Conservation (phyloP, 2,329 filamentous ascomycete genomes). For the Tolypocladium album region DNA sequence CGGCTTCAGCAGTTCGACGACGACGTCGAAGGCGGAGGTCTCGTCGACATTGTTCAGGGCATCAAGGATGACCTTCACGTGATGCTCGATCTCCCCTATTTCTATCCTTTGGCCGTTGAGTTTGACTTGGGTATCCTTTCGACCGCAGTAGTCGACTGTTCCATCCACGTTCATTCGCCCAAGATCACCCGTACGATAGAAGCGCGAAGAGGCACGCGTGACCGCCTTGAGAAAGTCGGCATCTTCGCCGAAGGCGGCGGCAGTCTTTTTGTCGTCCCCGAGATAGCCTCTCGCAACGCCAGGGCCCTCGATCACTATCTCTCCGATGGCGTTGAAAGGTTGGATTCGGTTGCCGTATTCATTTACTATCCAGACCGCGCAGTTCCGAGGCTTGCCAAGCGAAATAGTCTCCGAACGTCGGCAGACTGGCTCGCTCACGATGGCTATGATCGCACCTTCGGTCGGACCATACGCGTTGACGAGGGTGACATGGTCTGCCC, state of each 20-base stretch:
- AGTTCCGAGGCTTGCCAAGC: background rate
- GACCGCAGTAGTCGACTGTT: background rate
- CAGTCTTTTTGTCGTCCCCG: background rate
- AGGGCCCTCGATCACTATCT: slow-evolving; percentile 1
- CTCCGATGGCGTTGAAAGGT: background rate
- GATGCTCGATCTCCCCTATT: slow-evolving; percentile 1
- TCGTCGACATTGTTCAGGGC: background rate
- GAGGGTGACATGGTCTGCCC: slow-evolving; percentile 8
- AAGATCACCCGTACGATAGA: slow-evolving; percentile 1
- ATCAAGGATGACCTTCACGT: background rate
- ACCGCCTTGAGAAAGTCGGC: background rate
- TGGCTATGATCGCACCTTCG: slow-evolving; percentile 8
- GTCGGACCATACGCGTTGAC: slow-evolving; percentile 14
- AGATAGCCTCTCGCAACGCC: slow-evolving; percentile 1
- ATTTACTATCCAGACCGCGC: slow-evolving; percentile 1
- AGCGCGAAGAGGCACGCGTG: background rate
- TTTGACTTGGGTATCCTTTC: slow-evolving; percentile 3
- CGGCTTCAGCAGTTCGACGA: background rate
- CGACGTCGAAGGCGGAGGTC: background rate
- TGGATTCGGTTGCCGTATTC: background rate
- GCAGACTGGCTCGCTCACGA: background rate
- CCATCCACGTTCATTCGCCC: background rate
- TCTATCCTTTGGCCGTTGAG: slow-evolving; percentile 2
- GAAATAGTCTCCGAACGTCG: background rate
- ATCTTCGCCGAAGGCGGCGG: background rate